phyloP scores from a whole-genome alignment of 2,329 filamentous ascomycete species.

The Balansia obtecta region DNA sequence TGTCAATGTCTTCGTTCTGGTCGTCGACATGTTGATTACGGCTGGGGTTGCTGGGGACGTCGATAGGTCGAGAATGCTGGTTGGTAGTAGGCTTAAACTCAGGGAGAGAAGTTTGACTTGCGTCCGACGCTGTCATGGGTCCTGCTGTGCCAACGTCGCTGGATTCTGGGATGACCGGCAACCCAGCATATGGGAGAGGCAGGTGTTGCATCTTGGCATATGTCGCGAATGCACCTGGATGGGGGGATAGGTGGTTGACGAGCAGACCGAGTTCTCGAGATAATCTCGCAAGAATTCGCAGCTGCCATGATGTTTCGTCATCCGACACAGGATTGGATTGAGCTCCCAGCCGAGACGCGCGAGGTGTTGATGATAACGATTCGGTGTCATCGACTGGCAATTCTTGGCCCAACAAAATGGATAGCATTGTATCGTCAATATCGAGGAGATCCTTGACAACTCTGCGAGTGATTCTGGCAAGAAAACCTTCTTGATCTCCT shows the following conservation, averaged over 20 bases:
- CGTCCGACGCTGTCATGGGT: slow-evolving; percentile 13
- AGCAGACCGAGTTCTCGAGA: slow-evolving; percentile 76
- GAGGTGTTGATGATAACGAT: slow-evolving; percentile 34
- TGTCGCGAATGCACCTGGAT: slow-evolving; percentile 80
- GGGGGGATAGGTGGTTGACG: slow-evolving; percentile 64
- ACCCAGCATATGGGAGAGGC: slow-evolving; percentile 64
- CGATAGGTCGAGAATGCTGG: slow-evolving; percentile 22
- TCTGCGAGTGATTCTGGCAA: slow-evolving; percentile 69
- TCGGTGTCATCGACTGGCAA: slow-evolving; percentile 43
- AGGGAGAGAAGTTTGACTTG: slow-evolving; percentile 14
- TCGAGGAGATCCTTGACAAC: slow-evolving; percentile 85
- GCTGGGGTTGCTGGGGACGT: slow-evolving; percentile 22
- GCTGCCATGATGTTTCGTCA: slow-evolving; percentile 51
- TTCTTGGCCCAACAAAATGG: slow-evolving; percentile 75
- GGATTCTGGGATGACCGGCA: slow-evolving; percentile 51
- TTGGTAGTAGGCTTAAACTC: slow-evolving; percentile 38
- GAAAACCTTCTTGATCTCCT: slow-evolving; percentile 54
- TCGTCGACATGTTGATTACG: slow-evolving; percentile 12
- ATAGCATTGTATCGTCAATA: slow-evolving; percentile 74
- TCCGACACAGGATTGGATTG: slow-evolving; percentile 18
- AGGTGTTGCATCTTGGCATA: slow-evolving; percentile 55
- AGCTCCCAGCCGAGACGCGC: slow-evolving; percentile 24
- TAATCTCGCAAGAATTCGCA: slow-evolving; percentile 69
- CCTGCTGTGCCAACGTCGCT: slow-evolving; percentile 20
- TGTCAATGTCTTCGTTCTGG: slow-evolving; percentile 13